Evolutionary conservation across 768 basidiomycete species (phyloP), one percentile per base, ranked within the genome.

Genomic region (Trametopsis cervina): DNA sequence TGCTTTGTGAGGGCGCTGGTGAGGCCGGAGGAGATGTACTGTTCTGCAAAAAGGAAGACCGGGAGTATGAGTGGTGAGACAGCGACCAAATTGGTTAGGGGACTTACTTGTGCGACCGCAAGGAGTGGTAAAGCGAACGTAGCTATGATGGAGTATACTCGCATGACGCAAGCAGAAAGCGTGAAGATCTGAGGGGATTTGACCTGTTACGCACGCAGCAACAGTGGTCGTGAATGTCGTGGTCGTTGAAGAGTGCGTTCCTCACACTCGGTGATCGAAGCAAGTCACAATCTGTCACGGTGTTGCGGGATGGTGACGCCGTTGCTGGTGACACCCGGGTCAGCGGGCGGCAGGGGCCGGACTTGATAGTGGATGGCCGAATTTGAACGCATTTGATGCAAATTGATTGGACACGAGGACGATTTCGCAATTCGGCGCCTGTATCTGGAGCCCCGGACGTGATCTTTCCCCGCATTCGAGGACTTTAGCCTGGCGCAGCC

Each of bases 21-120:
- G n/a, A n/a, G n/a, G n/a, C n/a, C n/a, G n/a, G n/a, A n/a, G n/a
- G n/a, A n/a, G n/a, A n/a, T n/a, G n/a, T n/a, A n/a, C n/a, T n/a
- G n/a, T n/a, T n/a, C n/a, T n/a, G n/a, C n/a, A n/a, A n/a, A n/a
- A n/a, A n/a, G n/a, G n/a, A n/a, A n/a, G n/a, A n/a, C n/a, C n/a
- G n/a, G n/a, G n/a, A n/a, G n/a, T n/a, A n/a, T n/a, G n/a, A n/a
- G n/a, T n/a, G n/a, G n/a, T n/a, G n/a, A n/a, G n/a, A n/a, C n/a
- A n/a, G n/a, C n/a, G n/a, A n/a, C n/a, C n/a, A n/a, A n/a, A n/a
- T n/a, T n/a, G n/a, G n/a, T n/a, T n/a, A n/a, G 27, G 51, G 53
- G 42, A 43, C 58, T 49, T 49, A 62, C 60, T 71, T 81, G 76
- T 40, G 74, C 73, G 20, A 65, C 51, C 9, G 63, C 69, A 40